Evolutionary conservation across 2,329 filamentous ascomycete species (phyloP).

Genomic region (Colletotrichum cuscutae): DNA sequence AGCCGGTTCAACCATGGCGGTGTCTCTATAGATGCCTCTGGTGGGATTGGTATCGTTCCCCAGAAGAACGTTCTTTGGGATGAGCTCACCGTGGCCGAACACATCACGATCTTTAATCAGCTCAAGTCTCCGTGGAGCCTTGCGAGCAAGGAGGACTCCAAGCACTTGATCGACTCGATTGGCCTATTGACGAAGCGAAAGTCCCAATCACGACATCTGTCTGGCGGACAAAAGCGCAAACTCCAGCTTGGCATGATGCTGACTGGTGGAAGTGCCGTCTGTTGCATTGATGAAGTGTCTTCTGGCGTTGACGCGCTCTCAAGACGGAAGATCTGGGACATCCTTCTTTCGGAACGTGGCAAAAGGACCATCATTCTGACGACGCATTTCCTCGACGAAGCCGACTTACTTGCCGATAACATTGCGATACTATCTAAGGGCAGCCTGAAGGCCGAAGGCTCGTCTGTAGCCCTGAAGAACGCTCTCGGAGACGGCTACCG

Average conservation of each 20-base stretch:
- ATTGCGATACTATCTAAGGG: conserved; percentile 78
- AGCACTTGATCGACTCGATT: conserved; percentile 67
- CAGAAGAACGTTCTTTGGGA: conserved; percentile 84
- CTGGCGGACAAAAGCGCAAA: conserved; percentile 81
- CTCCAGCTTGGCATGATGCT: conserved; percentile 84
- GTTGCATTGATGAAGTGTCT: conserved; percentile 80
- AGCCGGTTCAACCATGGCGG: conserved; percentile 64
- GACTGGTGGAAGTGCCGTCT: conserved; percentile 77
- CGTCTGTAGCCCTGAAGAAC: conserved; percentile 75
- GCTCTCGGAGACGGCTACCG: conserved; percentile 62
- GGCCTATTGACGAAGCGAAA: conserved; percentile 73
- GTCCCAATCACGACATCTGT: conserved; percentile 71
- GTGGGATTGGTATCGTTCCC: conserved; percentile 77
- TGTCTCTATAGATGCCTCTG: conserved; percentile 77
- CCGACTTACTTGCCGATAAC: conserved; percentile 76
- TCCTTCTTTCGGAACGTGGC: conserved; percentile 74
- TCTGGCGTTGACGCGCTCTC: conserved; percentile 79
- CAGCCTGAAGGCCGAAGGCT: conserved; percentile 72
- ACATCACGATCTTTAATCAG: conserved; percentile 75
- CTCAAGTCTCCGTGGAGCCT: conserved; percentile 66
- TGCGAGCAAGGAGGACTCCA: conserved; percentile 54
- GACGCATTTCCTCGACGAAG: conserved; percentile 82
- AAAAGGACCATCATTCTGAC: conserved; percentile 75
- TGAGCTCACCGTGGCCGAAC: conserved; percentile 76
- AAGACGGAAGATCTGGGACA: conserved; percentile 61